These are phyloP conservation scores for Vigna trinervia DNA, from an alignment of 306 rosid genomes.

Conservation along the genomic window DNA sequence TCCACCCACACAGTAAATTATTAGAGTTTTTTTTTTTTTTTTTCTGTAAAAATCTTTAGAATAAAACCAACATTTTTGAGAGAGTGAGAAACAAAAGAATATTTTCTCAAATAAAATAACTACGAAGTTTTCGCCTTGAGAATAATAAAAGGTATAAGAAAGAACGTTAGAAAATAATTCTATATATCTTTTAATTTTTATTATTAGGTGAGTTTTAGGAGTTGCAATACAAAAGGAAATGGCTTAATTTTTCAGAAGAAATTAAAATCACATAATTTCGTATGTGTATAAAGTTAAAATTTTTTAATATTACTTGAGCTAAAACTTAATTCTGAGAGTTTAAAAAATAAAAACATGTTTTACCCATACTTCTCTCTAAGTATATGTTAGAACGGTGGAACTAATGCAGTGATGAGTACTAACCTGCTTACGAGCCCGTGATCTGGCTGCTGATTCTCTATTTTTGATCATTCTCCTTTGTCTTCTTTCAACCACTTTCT, in stretches of 20 bases:
- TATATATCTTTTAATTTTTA: not conserved
- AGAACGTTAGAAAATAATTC: not conserved
- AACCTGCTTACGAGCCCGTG: slow-evolving; percentile 99
- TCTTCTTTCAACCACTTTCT: slow-evolving; percentile 94
- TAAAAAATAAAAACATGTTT: not conserved
- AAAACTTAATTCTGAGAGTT: not conserved
- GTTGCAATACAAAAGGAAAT: not conserved
- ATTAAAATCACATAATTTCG: not conserved
- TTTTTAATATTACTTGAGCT: no score
- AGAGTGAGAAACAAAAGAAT: not conserved
- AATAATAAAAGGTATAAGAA: no score
- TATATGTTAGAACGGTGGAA: not conserved
- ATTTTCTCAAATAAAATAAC: not conserved
- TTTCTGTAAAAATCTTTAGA: not conserved
- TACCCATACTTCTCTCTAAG: not conserved
- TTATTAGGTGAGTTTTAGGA: not conserved
- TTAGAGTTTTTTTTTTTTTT: not conserved
- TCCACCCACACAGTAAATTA: not conserved
- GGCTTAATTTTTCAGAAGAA: not conserved
- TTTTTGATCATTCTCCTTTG: slow-evolving; percentile 96
- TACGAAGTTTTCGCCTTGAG: not conserved
- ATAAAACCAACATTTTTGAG: not conserved
- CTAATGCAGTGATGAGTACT: slow-evolving; percentile 9
- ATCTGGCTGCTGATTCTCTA: slow-evolving; percentile 97
- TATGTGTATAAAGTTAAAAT: no score